Evolutionary conservation across 192 early-diverging fungal species (phyloP), one percentile per base, ranked within the genome.

Genomic region (Podila verticillata): DNA sequence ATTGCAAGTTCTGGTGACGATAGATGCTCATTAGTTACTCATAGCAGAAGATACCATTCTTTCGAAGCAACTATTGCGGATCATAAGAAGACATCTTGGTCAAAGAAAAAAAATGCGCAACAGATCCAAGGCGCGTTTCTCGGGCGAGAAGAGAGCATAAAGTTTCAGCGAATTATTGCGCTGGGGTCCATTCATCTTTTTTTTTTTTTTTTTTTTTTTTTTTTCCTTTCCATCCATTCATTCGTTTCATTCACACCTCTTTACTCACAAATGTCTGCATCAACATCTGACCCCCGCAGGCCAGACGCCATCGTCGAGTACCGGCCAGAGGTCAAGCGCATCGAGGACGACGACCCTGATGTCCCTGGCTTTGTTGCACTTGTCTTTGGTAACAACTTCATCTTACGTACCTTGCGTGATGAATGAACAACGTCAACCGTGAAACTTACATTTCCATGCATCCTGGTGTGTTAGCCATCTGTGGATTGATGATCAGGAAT

Each of bases 301-400:
- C 65, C 66, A 9, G 77, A 80, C 6, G 22, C 51, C 70, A 80
- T 80, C 49, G 70, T 80, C 24, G 77, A 80, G 28, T 80, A 80
- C 66, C 71, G 72, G 48, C 77, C 77, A 19, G 77, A 80, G 24
- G 70, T 80, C 32, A 80, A 72, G 48, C 77, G 77, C 34, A 63
- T 72, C 39, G 77, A 80, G 48, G 77, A 80, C 8, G 77, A 80
- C 20, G 77, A 80, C 22, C 77, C 77, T 4, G 77, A 80, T 31
- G 77, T 80, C 7, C 70, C 71, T 54, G 77, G 77, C 30, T 80
- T 80, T 51, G 62, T 80, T 10, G 77, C 77, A 13, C 36, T 80
- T 20, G 61, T 61, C 17, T 32, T 61, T 26, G 74, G 74, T 75
- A 39, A 9, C 57, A 36, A 30, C 19, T 34, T 12, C 12, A 15